Conservation (phyloP, 2,329 filamentous ascomycete species). For the Pseudohalonectria lignicola region DNA sequence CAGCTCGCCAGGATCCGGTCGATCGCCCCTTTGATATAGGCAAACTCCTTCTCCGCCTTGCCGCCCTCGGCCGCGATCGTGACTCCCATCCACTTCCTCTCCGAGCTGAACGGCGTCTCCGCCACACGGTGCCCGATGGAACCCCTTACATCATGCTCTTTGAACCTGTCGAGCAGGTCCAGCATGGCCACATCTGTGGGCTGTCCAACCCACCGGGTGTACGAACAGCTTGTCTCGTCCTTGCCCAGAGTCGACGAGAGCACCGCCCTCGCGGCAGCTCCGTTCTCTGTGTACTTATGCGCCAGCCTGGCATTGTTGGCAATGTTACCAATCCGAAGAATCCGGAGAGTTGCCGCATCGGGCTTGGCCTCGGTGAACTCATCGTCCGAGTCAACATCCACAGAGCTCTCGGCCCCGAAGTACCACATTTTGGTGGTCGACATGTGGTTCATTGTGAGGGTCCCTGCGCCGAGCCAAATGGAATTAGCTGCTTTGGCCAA, state of each 20-base stretch:
- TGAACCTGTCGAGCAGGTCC: conserved; percentile 81
- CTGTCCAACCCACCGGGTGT: conserved; percentile 91
- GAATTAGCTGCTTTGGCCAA: conserved; percentile 11
- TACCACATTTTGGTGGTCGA: conserved; percentile 95
- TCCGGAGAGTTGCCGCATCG: conserved; percentile 64
- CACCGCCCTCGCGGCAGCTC: conserved; percentile 64
- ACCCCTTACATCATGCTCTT: conserved; percentile 83
- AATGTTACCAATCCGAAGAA: conserved; percentile 88
- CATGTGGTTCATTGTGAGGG: conserved; percentile 96
- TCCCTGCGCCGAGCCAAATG: too few relatives aligned
- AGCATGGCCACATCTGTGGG: conserved; percentile 97
- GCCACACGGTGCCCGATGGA: conserved; percentile 70
- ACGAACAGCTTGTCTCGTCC: conserved; percentile 43
- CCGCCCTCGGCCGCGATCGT: conserved; percentile 56
- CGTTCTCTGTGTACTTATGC: conserved; percentile 57
- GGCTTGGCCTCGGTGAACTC: conserved; percentile 45
- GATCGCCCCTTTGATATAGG: conserved; percentile 91
- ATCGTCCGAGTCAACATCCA: conserved; percentile 44
- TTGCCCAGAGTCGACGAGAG: conserved; percentile 72
- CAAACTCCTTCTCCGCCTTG: conserved; percentile 60
- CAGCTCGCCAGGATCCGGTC: conserved; percentile 80
- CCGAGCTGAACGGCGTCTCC: conserved; percentile 93
- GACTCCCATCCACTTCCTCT: conserved; percentile 98
- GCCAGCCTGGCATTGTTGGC: conserved; percentile 87
- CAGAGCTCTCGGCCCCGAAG: conserved; percentile 53